Conservation (phyloP, 495 filamentous ascomycete genomes). For the Xylaria grammica region DNA sequence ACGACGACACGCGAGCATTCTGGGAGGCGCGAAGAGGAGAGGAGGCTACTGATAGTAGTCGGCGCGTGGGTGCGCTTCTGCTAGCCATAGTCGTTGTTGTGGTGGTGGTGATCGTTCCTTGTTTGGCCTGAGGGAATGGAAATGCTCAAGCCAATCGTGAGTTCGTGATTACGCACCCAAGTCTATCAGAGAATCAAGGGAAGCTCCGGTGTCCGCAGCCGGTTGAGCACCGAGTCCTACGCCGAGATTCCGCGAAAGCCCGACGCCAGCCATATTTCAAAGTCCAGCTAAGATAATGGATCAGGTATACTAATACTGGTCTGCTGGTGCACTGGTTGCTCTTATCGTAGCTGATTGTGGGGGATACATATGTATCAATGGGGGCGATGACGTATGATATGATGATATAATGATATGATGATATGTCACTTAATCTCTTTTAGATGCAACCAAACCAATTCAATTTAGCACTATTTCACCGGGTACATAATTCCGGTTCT, state of each 20-base stretch:
- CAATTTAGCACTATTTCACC: no score
- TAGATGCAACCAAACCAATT: no score
- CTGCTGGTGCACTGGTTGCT: background rate
- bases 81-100: slow-evolving; percentile 8
- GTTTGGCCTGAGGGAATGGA: background rate
- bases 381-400: background rate
- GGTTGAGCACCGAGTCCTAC: background rate
- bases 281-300: background rate
- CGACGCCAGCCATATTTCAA: slow-evolving; percentile 23
- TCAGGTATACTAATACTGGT: no score
- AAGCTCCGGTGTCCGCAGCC: background rate
- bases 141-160: background rate
- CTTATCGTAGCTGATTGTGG: background rate
- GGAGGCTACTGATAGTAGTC: background rate
- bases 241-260: slow-evolving; percentile 5
- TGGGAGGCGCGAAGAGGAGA: background rate
- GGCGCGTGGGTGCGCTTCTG: slow-evolving; percentile 7
- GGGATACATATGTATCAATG: background rate
- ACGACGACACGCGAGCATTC: background rate
- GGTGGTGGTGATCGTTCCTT: background rate
- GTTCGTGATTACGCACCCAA: no score
- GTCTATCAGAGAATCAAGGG: no score
- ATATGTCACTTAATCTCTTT: no score
- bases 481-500: no score
- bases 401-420: no score